phyloP scores from a whole-genome alignment of 176 grass and related monocot genomes.

The Melocanna baccifera region DNA sequence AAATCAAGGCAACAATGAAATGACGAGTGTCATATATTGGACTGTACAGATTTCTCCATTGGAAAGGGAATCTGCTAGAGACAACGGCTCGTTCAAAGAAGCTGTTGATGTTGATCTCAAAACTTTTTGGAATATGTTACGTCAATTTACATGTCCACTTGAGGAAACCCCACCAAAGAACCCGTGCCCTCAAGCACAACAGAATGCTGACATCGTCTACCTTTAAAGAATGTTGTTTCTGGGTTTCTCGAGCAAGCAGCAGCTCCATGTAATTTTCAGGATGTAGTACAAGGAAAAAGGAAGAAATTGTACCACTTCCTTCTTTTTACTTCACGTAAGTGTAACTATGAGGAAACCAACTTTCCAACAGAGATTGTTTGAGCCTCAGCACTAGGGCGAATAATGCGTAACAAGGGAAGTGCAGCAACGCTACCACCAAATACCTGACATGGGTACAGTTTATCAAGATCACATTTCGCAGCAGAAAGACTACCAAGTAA shows the following conservation, averaged over 20 bases:
- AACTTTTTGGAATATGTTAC: background rate
- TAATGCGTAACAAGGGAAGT: slow-evolving; percentile 78
- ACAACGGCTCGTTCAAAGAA: background rate
- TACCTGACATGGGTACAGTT: slow-evolving; percentile 48
- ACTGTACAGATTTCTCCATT: background rate
- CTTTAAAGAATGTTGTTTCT: background rate
- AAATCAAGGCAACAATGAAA: background rate
- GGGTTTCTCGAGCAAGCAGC: background rate
- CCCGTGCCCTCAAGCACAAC: background rate
- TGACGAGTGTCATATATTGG: background rate
- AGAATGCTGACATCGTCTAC: background rate
- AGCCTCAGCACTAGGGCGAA: slow-evolving; percentile 61
- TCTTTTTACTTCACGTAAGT: slow-evolving; percentile 36
- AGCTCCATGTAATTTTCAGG: background rate
- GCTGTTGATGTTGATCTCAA: background rate
- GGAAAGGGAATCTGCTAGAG: background rate
- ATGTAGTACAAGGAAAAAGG: background rate
- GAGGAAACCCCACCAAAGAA: background rate
- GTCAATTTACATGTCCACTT: background rate
- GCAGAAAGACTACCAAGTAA: background rate
- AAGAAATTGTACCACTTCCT: background rate
- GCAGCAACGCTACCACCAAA: slow-evolving; percentile 66
- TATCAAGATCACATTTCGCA: background rate
- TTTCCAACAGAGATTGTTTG: slow-evolving; percentile 55
- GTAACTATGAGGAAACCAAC: slow-evolving; percentile 56